phyloP scores from a whole-genome alignment of 768 basidiomycete species.

The Suillus subaureus region DNA sequence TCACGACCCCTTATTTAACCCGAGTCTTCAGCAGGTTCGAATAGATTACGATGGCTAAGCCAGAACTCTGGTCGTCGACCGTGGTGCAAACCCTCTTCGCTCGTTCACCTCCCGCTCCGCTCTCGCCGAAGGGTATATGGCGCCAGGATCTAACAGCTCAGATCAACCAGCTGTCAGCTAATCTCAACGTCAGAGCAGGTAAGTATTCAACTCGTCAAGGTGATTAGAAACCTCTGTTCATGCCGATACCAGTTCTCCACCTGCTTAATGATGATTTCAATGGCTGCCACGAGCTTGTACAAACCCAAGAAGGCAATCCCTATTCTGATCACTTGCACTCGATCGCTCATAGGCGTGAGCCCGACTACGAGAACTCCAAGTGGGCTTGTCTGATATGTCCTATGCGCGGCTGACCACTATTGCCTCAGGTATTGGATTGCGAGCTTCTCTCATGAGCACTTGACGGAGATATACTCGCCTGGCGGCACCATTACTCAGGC shows the following conservation, averaged over 20 bases:
- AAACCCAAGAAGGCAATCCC: constrained; percentile 21
- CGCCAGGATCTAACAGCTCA: constrained; percentile 16
- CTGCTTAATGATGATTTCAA: constrained; percentile 26
- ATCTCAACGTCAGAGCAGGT: constrained; percentile 20
- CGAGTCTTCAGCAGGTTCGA: neutral
- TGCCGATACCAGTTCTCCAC: constrained; percentile 14
- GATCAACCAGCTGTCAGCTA: constrained; percentile 21
- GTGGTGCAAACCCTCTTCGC: constrained; percentile 20
- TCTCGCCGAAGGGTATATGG: constrained; percentile 20
- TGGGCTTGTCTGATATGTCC: constrained; percentile 3
- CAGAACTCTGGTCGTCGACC: constrained; percentile 16
- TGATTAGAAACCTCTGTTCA: neutral
- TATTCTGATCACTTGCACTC: constrained; percentile 26
- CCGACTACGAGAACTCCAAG: constrained; percentile 22
- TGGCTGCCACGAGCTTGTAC: constrained; percentile 21
- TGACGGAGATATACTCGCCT: constrained; percentile 20
- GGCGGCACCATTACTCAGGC: constrained; percentile 14
- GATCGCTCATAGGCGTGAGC: constrained; percentile 27
- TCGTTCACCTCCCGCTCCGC: constrained; percentile 16
- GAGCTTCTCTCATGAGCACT: constrained; percentile 20
- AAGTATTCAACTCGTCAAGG: neutral
- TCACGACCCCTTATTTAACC: neutral
- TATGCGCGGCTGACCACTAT: neutral
- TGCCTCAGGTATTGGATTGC: constrained; percentile 20
- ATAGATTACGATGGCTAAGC: neutral